These are phyloP conservation scores for Populus nigra DNA, from an alignment of 345 rosid genomes.

Conservation along the genomic window DNA sequence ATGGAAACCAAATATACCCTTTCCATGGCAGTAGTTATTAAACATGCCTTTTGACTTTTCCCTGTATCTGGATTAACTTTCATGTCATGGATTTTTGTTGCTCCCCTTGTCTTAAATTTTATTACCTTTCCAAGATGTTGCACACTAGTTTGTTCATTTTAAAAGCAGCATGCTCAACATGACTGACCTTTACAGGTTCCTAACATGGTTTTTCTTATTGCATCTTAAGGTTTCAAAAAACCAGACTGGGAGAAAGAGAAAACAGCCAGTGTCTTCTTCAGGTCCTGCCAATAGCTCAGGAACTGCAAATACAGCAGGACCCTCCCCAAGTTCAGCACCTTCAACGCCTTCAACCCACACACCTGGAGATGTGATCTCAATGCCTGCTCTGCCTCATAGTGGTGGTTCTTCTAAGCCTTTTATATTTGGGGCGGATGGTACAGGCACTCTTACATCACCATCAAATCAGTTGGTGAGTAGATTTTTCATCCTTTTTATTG, in stretches of 20 bases:
- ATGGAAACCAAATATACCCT: not conserved
- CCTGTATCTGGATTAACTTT: not conserved
- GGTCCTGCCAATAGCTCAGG: constrained; percentile 99
- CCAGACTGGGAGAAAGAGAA: constrained; percentile 92
- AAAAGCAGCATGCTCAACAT: not conserved
- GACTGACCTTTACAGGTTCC: constrained; percentile 14
- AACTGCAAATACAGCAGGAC: constrained; percentile 96
- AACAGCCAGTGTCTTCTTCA: constrained; percentile 96
- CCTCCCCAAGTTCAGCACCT: constrained; percentile 98
- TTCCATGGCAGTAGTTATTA: not conserved
- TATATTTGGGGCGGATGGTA: constrained; percentile 70
- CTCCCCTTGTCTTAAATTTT: not conserved
- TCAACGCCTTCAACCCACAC: constrained; percentile 98
- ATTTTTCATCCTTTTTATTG: constrained; percentile 19
- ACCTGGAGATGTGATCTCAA: constrained; percentile 87
- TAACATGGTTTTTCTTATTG: constrained; percentile 34
- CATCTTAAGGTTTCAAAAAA: constrained; percentile 75
- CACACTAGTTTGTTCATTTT: not conserved
- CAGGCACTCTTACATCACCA: constrained; percentile 83
- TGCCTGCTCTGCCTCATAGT: constrained; percentile 82
- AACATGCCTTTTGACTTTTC: not conserved
- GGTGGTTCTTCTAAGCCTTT: constrained; percentile 82
- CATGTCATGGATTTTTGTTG: not conserved
- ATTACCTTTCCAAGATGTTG: not conserved
- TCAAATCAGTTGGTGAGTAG: constrained; percentile 86